These are phyloP conservation scores for Dactylella cylindrospora DNA, from an alignment of 2,329 filamentous ascomycete species.

Conservation along the genomic window DNA sequence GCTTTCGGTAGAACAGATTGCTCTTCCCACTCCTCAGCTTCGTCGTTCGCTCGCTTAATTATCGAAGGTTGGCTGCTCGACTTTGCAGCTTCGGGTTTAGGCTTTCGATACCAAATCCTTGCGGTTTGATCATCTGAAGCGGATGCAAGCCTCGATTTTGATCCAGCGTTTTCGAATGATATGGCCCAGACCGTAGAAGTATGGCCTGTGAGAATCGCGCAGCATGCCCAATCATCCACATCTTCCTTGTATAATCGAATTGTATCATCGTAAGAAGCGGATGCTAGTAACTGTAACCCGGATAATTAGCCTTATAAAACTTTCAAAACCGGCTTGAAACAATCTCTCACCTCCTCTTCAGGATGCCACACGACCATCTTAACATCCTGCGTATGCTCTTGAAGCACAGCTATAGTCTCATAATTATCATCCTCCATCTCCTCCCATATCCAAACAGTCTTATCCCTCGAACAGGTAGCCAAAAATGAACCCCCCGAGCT, in stretches of 20 bases:
- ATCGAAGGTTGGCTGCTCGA: constrained; percentile 67
- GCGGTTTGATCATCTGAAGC: constrained; percentile 81
- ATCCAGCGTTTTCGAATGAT: constrained; percentile 65
- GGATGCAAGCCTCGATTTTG: constrained; percentile 67
- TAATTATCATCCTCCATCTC: constrained; percentile 93
- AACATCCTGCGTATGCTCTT: constrained; percentile 92
- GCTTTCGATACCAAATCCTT: constrained; percentile 72
- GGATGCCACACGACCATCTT: constrained; percentile 94
- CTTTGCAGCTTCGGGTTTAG: constrained; percentile 53
- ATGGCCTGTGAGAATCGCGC: constrained; percentile 78
- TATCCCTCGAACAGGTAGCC: constrained; percentile 88
- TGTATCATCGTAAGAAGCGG: constrained; percentile 91
- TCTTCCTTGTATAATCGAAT: constrained; percentile 88
- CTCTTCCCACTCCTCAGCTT: constrained; percentile 77
- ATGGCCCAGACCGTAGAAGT: constrained; percentile 86
- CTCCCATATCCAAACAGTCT: constrained; percentile 98
- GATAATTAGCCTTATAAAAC: constrained; percentile 12
- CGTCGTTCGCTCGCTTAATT: constrained; percentile 75
- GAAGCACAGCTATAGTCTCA: constrained; percentile 91
- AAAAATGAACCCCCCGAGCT: constrained; percentile 73
- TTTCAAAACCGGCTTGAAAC: not conserved
- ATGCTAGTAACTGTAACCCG: constrained; percentile 70
- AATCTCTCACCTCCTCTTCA: constrained; percentile 55
- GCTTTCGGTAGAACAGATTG: constrained; percentile 71
- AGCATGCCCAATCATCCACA: constrained; percentile 89